These are phyloP conservation scores for Phialophora chinensis DNA, from an alignment of 2,329 filamentous ascomycete genomes.

Conservation along the genomic window DNA sequence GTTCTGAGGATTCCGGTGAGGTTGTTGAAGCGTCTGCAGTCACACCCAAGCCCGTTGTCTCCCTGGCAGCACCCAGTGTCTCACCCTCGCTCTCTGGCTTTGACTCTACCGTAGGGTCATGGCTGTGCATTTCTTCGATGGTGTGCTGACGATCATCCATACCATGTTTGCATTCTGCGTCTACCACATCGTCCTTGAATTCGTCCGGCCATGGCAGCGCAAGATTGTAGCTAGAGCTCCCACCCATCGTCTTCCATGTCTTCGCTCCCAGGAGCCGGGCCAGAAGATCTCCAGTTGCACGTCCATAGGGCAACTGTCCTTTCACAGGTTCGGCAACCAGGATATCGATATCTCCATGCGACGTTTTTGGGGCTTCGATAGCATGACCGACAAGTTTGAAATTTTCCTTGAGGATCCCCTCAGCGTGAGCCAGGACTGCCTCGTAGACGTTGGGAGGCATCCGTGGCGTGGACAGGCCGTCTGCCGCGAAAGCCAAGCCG, in stretches of 20 bases:
- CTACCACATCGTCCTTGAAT: conserved; percentile 1
- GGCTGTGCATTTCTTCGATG: background rate
- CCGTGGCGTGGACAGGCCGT: conserved; percentile 66
- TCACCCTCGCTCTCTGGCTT: background rate
- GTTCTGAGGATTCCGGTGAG: background rate
- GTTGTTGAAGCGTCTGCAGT: background rate
- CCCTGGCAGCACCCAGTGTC: background rate
- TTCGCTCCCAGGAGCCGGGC: conserved; percentile 27
- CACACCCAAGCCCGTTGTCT: background rate
- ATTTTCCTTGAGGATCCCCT: conserved; percentile 55
- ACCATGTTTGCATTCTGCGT: background rate
- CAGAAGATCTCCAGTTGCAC: conserved; percentile 24
- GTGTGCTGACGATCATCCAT: background rate
- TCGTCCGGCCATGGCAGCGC: conserved; percentile 35
- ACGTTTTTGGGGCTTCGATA: conserved; percentile 70
- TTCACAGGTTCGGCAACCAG: conserved; percentile 61
- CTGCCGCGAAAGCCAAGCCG: conserved; percentile 63
- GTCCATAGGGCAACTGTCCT: background rate
- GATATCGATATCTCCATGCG: conserved; percentile 77
- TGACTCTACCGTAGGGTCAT: background rate
- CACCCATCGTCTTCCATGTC: conserved; percentile 27
- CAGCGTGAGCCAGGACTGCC: conserved; percentile 51
- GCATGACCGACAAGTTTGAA: conserved; percentile 65
- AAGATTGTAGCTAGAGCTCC: conserved; percentile 45
- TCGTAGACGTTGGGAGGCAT: conserved; percentile 67